Evolutionary conservation across 2,329 filamentous ascomycete genomes (phyloP).

Genomic region (Corinectria fuckeliana): DNA sequence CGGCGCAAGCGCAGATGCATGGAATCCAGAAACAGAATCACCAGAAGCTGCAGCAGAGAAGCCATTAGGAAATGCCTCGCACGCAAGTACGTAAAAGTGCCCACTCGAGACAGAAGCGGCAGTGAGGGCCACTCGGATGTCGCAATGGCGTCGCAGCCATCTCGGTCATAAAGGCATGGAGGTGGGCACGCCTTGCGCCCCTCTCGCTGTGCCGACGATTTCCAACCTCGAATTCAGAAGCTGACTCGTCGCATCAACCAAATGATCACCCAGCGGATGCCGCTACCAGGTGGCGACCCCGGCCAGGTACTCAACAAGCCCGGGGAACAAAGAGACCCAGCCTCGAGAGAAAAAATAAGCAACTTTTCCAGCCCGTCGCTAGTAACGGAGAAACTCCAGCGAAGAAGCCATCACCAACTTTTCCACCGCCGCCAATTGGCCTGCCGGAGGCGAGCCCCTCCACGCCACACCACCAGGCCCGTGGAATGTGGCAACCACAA

Average conservation of each 20-base stretch:
- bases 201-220: background rate
- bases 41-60: background rate
- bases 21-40: background rate
- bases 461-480: background rate
- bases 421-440: background rate
- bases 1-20: background rate
- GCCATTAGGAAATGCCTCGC: conserved; percentile 7
- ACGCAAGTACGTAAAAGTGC: conserved; percentile 5
- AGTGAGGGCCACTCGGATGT: background rate
- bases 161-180: background rate
- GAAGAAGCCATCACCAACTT: background rate
- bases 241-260: background rate
- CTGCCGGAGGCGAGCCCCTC: conserved; percentile 7
- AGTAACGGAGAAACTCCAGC: background rate
- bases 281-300: background rate
- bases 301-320: background rate
- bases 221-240: background rate
- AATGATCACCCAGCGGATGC: background rate
- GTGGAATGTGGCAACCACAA: background rate
- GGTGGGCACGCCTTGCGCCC: background rate
- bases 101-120: background rate
- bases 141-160: conserved; percentile 1
- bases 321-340: background rate
- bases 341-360: background rate
- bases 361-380: background rate